Evolutionary conservation across 306 rosid species (phyloP), one percentile per base, ranked within the genome.

Genomic region (Prunus mume): DNA sequence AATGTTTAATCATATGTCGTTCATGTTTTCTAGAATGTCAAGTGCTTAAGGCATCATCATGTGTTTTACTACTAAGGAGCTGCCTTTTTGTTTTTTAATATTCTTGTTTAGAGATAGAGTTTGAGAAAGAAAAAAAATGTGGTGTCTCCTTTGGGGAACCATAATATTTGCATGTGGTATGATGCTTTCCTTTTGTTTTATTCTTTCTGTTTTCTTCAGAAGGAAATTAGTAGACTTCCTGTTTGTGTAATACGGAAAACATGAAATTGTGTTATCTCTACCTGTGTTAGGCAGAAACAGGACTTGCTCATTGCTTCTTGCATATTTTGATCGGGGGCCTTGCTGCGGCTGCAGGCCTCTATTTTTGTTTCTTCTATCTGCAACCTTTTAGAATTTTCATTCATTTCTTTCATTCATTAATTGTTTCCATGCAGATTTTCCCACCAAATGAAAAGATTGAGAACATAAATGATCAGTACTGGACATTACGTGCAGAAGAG

Each of bases 401-500:
- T 61, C 51, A n/a, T 51, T 56, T 32, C 46, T 71, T 14, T 50
- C 19, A 68, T 68, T 68, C 32, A 25, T n/a, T 47, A 27, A 69
- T 47, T 45, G 69, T 57, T 28, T 49, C 34, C 15, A 38, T 58
- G 68, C 90, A 90, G 96, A 80, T 88, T 66, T 90, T 90, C 79
- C 85, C 88, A 27, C 84, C 65, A 50, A 71, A 38, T 47, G 96
- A 90, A 76, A 86, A 82, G 76, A 90, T 90, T 72, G 96, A 88
- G 83, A 85, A 78, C 75, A 90, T 90, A 55, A 90, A 88, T 85
- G 92, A 90, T 64, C 92, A 90, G 43, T 90, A 90, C 80, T 88
- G 88, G 89, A 90, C 90, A 25, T 79, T 90, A n/a, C 84, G 90
- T 28, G 96, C 91, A 19, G 96, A 90, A 80, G 92, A 90, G 92